Evolutionary conservation across 495 filamentous ascomycete genomes (phyloP).

Genomic region (Penicillium robsamsonii): DNA sequence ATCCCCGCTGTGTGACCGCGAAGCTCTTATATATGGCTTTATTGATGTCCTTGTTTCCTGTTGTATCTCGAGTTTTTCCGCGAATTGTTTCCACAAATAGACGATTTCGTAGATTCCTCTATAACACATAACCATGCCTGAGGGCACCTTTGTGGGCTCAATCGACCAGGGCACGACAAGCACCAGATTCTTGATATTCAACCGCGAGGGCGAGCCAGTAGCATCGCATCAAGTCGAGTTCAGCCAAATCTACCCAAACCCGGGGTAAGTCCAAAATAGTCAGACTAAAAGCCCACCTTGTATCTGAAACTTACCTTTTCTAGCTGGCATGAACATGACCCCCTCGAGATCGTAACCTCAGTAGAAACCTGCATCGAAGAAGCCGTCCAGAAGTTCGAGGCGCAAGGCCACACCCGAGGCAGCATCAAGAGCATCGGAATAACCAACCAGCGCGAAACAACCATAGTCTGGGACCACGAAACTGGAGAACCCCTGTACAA

Average conservation of each 20-base stretch:
- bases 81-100: no score
- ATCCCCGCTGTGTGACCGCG: slow-evolving; percentile 1
- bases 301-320: slow-evolving; percentile 4
- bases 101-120: background rate
- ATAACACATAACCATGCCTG: slow-evolving; percentile 25
- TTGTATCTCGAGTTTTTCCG: background rate
- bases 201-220: slow-evolving; percentile 72
- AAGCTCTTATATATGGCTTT: background rate
- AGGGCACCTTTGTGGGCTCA: slow-evolving; percentile 59
- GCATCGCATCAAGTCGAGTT: slow-evolving; percentile 92
- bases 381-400: slow-evolving; percentile 67
- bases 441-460: slow-evolving; percentile 95
- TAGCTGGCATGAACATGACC: slow-evolving; percentile 95
- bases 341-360: slow-evolving; percentile 70
- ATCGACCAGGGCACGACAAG: slow-evolving; percentile 96
- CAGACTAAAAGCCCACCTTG: background rate
- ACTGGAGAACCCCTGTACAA: slow-evolving; percentile 86
- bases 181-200: slow-evolving; percentile 88
- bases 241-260: slow-evolving; percentile 80
- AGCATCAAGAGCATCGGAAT: slow-evolving; percentile 84
- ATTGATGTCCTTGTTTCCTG: background rate
- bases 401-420: slow-evolving; percentile 60
- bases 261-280: slow-evolving; percentile 62
- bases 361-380: slow-evolving; percentile 82
- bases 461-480: slow-evolving; percentile 82